A percentile compares a stretch with the other conserved stretches of the same genome.
Conservation (phyloP, 1,284 basidiomycete genomes). For the Malassezia globosa region DNA sequence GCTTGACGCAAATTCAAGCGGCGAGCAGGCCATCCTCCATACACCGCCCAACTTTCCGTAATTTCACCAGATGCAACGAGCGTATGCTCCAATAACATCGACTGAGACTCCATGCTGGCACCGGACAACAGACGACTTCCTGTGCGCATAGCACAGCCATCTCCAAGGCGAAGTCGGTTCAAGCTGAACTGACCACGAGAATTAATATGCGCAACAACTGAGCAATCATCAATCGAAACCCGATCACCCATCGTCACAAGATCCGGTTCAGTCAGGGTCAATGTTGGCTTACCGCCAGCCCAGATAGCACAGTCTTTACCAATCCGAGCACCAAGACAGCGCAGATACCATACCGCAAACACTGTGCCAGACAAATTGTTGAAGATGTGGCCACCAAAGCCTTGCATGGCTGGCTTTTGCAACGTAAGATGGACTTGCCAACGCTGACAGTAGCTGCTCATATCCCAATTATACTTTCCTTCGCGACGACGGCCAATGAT, state of each 20-base stretch:
- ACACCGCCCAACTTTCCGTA: conserved; percentile 43
- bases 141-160: conserved; percentile 42
- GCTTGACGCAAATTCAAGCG: conserved; percentile 28
- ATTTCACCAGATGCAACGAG: conserved; percentile 46
- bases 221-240: conserved; percentile 44
- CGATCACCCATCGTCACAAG: conserved; percentile 44
- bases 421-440: conserved; percentile 45
- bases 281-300: conserved; percentile 45
- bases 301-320: conserved; percentile 43
- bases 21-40: conserved; percentile 45
- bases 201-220: conserved; percentile 47
- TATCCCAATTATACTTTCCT: conserved; percentile 47
- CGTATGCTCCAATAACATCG: conserved; percentile 46
- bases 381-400: conserved; percentile 43
- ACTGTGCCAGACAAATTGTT: conserved; percentile 37
- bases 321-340: conserved; percentile 39
- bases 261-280: conserved; percentile 46
- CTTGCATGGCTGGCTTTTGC: conserved; percentile 36
- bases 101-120: conserved; percentile 43
- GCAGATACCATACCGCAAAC: conserved; percentile 43
- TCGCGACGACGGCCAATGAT: conserved; percentile 44
- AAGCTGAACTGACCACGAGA: conserved; percentile 44
- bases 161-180: conserved; percentile 45
- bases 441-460: conserved; percentile 46
- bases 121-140: conserved; percentile 43